Conservation (phyloP, 75 land plant species). For the Pinus albicaulis region DNA sequence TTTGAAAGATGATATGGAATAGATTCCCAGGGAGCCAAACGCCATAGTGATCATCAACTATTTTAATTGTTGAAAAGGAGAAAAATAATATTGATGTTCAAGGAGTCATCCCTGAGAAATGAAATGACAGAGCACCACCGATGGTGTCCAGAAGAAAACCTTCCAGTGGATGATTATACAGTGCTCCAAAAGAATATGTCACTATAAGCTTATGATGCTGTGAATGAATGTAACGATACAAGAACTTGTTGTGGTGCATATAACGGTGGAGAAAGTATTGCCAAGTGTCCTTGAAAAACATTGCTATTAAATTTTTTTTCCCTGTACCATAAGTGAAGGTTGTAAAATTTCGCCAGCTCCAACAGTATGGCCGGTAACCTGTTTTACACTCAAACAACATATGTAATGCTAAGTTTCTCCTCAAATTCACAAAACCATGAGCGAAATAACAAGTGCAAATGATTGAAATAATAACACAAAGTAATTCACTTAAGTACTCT, state of each 20-base stretch:
- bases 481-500: too few relatives aligned
- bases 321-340: slow-evolving; percentile 15
- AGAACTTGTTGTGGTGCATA: slow-evolving; percentile 48
- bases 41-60: slow-evolving; percentile 48
- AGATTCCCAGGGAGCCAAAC: slow-evolving; percentile 43
- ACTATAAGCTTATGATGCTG: slow-evolving; percentile 38
- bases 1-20: slow-evolving; percentile 32
- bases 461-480: too few relatives aligned
- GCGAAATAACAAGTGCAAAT: too few relatives aligned
- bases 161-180: slow-evolving; percentile 43
- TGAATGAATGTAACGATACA: slow-evolving; percentile 41
- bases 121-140: slow-evolving; percentile 39
- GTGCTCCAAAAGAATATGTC: slow-evolving; percentile 44
- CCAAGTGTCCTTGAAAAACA: slow-evolving; percentile 78
- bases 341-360: too few relatives aligned
- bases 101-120: slow-evolving; percentile 44
- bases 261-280: slow-evolving; percentile 79
- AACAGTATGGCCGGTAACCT: too few relatives aligned
- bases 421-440: too few relatives aligned
- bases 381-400: too few relatives aligned
- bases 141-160: slow-evolving; percentile 40
- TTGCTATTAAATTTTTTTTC: slow-evolving; percentile 32
- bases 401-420: too few relatives aligned
- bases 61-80: slow-evolving; percentile 42
- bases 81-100: slow-evolving; percentile 45